A percentile compares a stretch with the other conserved stretches of the same genome.
Evolutionary conservation across 2,329 filamentous ascomycete species (phyloP).

Genomic region (Diaporthe citrichinensis): DNA sequence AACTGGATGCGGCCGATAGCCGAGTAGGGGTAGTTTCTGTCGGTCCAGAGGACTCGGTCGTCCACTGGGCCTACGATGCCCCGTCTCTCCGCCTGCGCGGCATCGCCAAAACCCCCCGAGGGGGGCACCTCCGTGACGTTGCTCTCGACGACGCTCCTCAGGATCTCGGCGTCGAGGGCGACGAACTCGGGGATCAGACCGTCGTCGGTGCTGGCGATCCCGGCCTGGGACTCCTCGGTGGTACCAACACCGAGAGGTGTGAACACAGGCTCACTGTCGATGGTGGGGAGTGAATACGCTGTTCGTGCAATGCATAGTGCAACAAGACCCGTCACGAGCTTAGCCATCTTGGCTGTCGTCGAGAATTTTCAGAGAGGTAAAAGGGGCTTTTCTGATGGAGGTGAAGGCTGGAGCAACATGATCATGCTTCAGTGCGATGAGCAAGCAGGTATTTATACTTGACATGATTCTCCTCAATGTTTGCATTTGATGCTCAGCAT

Average conservation of each 20-base stretch:
- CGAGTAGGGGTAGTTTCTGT: constrained; percentile 13
- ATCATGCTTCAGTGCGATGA: not conserved
- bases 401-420: too few species aligned
- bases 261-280: not conserved
- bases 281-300: not conserved
- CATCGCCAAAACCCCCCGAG: not conserved
- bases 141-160: not conserved
- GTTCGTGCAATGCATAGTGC: not conserved
- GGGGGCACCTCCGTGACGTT: constrained; percentile 10
- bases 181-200: not conserved
- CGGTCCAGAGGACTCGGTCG: constrained; percentile 13
- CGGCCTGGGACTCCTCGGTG: not conserved
- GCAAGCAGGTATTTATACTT: not conserved
- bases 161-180: constrained; percentile 2
- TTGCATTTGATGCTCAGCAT: not conserved
- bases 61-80: not conserved
- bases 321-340: not conserved
- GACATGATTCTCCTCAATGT: not conserved
- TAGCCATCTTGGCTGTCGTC: not conserved
- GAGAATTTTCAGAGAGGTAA: too few species aligned
- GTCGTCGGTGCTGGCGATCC: not conserved
- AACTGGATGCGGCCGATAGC: not conserved
- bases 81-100: not conserved
- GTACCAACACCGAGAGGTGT: not conserved
- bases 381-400: not conserved